Conservation (phyloP, 116 monocot genomes). For the Posidonia oceanica region DNA sequence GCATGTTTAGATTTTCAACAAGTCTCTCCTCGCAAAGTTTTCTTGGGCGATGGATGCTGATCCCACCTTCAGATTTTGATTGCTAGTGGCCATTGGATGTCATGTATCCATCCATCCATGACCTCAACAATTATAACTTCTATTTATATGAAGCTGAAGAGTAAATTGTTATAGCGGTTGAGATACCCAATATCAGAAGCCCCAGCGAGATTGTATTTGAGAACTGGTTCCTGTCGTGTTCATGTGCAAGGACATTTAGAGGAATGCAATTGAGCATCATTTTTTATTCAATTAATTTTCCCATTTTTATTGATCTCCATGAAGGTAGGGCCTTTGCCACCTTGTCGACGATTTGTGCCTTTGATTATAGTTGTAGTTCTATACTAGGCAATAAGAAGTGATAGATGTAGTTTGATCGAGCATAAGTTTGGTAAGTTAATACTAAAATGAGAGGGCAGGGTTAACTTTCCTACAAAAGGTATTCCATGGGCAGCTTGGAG, state of each 20-base stretch:
- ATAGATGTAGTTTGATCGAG: too few species aligned
- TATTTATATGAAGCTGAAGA: background rate
- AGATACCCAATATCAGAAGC: background rate
- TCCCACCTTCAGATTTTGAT: conserved; percentile 84
- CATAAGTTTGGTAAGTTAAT: too few species aligned
- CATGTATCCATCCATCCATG: background rate
- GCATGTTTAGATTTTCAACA: conserved; percentile 70
- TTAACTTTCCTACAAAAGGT: too few species aligned
- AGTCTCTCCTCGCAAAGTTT: conserved; percentile 89
- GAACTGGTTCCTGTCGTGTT: background rate
- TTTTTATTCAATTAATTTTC: background rate
- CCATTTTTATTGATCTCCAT: too few species aligned
- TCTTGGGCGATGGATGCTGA: conserved; percentile 96
- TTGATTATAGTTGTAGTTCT: too few species aligned
- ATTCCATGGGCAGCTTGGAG: too few species aligned
- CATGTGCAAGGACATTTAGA: background rate
- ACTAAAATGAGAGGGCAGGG: too few species aligned
- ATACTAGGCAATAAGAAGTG: too few species aligned
- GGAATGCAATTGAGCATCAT: background rate
- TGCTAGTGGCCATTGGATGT: background rate
- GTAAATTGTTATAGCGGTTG: background rate
- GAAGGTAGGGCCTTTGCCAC: too few species aligned
- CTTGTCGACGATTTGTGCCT: too few species aligned
- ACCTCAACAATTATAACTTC: background rate
- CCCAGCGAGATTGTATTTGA: background rate